Conservation (phyloP, 75 land plant genomes). For the Selaginella tamariscina region DNA sequence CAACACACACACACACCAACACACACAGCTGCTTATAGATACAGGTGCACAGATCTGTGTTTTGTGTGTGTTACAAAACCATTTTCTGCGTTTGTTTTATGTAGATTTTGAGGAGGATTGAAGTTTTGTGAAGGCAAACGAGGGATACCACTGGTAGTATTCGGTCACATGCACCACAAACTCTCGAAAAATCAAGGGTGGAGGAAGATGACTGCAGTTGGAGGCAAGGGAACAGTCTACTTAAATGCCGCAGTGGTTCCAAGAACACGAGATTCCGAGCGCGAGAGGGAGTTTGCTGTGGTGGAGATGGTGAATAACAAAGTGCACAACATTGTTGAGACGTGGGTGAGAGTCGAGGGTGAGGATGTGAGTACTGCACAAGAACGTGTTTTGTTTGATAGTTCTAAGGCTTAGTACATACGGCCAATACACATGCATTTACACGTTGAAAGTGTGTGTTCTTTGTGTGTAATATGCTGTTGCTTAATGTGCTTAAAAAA, state of each 20-base stretch:
- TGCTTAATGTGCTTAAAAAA: no score
- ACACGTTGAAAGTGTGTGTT: no score
- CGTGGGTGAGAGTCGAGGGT: constrained; percentile 42
- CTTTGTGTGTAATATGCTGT: no score
- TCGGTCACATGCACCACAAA: constrained; percentile 92
- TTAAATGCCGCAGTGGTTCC: constrained; percentile 94
- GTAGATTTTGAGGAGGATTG: constrained; percentile 77
- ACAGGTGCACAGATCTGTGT: no score
- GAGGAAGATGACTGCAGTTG: constrained; percentile 64
- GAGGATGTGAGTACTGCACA: constrained; percentile 14
- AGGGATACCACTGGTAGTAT: constrained; percentile 65
- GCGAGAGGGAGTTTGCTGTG: constrained; percentile 34
- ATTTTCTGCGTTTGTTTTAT: constrained; percentile 8
- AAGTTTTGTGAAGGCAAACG: constrained; percentile 37
- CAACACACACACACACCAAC: no score
- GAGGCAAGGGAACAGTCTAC: constrained; percentile 42
- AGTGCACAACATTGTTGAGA: constrained; percentile 38
- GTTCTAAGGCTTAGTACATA: no score
- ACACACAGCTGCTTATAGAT: no score
- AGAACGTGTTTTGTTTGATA: neutral
- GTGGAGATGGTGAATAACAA: constrained; percentile 29
- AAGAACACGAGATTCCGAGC: constrained; percentile 28
- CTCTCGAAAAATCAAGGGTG: constrained; percentile 32
- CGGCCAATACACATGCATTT: no score
- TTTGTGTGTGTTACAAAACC: no score